Percentiles rank a stretch among this genome's conserved stretches.
Evolutionary conservation across 805 yeast species (phyloP).

Genomic region (Yamadazyma sp.): DNA sequence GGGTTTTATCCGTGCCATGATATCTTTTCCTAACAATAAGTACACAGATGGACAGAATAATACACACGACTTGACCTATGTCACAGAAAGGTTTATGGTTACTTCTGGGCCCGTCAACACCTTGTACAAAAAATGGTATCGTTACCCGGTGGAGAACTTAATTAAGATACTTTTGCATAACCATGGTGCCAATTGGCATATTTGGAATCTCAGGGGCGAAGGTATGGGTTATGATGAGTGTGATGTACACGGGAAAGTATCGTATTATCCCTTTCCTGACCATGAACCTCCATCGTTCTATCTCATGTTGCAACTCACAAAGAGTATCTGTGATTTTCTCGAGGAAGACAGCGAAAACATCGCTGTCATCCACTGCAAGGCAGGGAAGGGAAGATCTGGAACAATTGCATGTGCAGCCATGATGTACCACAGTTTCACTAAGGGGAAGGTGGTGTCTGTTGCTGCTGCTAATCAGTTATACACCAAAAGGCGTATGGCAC

Average conservation of each 20-base stretch:
- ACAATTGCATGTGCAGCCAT: conserved; percentile 69
- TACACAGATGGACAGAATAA: conserved; percentile 4
- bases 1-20: conserved; percentile 2
- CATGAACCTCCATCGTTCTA: conserved; percentile 72
- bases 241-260: conserved; percentile 36
- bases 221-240: conserved; percentile 38
- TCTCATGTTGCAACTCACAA: conserved; percentile 44
- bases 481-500: conserved; percentile 56
- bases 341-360: conserved; percentile 37
- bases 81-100: conserved; percentile 64
- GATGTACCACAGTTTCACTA: conserved; percentile 40
- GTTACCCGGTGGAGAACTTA: conserved; percentile 54
- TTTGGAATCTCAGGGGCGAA: conserved; percentile 73
- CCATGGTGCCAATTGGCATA: conserved; percentile 63
- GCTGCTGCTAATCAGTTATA: conserved; percentile 53
- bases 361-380: conserved; percentile 80
- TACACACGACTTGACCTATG: conserved; percentile 62
- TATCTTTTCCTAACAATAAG: conserved; percentile 21
- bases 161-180: conserved; percentile 43
- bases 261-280: conserved; percentile 64
- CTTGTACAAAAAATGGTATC: conserved; percentile 42
- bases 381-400: conserved; percentile 93
- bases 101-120: conserved; percentile 69
- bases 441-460: conserved; percentile 27
- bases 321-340: conserved; percentile 47